phyloP scores from a whole-genome alignment of 805 yeast genomes.

The Candida sithepensis region DNA sequence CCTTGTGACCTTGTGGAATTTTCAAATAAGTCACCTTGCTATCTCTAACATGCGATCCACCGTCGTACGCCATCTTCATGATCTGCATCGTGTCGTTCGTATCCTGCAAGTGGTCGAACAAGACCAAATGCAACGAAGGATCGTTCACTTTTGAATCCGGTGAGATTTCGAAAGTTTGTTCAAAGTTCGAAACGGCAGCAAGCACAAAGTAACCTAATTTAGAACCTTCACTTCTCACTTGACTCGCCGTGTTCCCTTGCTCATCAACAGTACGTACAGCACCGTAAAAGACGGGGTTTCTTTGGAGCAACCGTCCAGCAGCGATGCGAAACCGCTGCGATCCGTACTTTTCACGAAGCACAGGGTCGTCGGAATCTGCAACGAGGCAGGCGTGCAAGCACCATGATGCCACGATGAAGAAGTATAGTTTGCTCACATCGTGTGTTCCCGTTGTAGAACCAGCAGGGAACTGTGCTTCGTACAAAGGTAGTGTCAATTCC shows the following conservation, averaged over 20 bases:
- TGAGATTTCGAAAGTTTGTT: conserved; percentile 58
- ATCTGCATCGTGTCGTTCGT: conserved; percentile 44
- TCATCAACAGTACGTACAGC: conserved; percentile 6
- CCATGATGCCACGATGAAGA: conserved; percentile 74
- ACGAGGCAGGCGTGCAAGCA: conserved; percentile 84
- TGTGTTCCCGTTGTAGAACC: conserved; percentile 15
- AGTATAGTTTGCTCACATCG: conserved; percentile 22
- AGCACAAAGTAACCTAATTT: conserved; percentile 59
- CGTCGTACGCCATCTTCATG: conserved; percentile 52
- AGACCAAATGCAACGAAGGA: conserved; percentile 41
- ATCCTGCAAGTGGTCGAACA: conserved; percentile 36
- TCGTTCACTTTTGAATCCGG: conserved; percentile 51
- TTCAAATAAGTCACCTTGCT: conserved; percentile 43
- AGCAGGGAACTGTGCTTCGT: conserved; percentile 34
- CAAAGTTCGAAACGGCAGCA: conserved; percentile 54
- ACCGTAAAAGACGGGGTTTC: conserved; percentile 53
- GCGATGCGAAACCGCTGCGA: conserved; percentile 66
- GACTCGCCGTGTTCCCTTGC: conserved; percentile 5
- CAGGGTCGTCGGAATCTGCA: conserved; percentile 71
- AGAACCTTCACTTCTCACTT: conserved; percentile 23
- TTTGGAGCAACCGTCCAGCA: conserved; percentile 48
- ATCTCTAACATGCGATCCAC: conserved; percentile 52
- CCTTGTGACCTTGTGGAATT: conserved; percentile 19
- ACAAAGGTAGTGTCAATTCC: conserved; percentile 40
- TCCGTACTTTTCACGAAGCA: conserved; percentile 56